A percentile compares a stretch with the other conserved stretches of the same genome.
These are phyloP conservation scores for Phyllosticta capitalensis DNA, from an alignment of 2,329 filamentous ascomycete species.

Conservation along the genomic window DNA sequence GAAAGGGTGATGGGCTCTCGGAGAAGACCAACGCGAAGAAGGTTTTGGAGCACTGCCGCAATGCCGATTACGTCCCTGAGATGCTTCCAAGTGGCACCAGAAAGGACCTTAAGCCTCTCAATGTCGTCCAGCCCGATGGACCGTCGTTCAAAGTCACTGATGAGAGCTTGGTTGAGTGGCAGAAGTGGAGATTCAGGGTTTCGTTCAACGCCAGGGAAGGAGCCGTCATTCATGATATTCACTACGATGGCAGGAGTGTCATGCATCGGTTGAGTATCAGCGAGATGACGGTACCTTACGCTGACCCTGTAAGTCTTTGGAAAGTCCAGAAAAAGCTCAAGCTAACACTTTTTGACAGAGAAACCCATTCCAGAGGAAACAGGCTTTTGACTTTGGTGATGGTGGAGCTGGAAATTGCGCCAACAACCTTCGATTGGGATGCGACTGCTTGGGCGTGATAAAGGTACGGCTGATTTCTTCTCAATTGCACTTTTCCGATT, in stretches of 20 bases:
- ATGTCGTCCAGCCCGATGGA: slow-evolving; percentile 62
- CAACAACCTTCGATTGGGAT: slow-evolving; percentile 54
- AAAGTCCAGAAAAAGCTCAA: background rate
- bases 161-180: slow-evolving; percentile 36
- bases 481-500: background rate
- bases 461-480: slow-evolving; percentile 27
- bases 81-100: slow-evolving; percentile 28
- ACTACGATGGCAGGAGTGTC: slow-evolving; percentile 55
- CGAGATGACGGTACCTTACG: slow-evolving; percentile 45
- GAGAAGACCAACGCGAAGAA: slow-evolving; percentile 30
- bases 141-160: slow-evolving; percentile 52
- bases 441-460: slow-evolving; percentile 53
- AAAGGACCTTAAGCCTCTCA: slow-evolving; percentile 53
- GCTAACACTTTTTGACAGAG: slow-evolving; percentile 28
- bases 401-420: slow-evolving; percentile 56
- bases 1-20: slow-evolving; percentile 27
- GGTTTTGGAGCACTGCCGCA: slow-evolving; percentile 39
- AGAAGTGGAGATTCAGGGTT: slow-evolving; percentile 36
- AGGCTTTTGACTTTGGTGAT: slow-evolving; percentile 64
- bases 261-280: slow-evolving; percentile 58
- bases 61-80: slow-evolving; percentile 42
- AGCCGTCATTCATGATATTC: slow-evolving; percentile 59
- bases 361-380: slow-evolving; percentile 57
- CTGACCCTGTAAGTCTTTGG: background rate
- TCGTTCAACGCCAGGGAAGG: slow-evolving; percentile 43